Percentiles rank a stretch among this genome's conserved stretches.
Evolutionary conservation across 148 eudicot genomes (phyloP).

Genomic region (Suaeda aralocaspica): DNA sequence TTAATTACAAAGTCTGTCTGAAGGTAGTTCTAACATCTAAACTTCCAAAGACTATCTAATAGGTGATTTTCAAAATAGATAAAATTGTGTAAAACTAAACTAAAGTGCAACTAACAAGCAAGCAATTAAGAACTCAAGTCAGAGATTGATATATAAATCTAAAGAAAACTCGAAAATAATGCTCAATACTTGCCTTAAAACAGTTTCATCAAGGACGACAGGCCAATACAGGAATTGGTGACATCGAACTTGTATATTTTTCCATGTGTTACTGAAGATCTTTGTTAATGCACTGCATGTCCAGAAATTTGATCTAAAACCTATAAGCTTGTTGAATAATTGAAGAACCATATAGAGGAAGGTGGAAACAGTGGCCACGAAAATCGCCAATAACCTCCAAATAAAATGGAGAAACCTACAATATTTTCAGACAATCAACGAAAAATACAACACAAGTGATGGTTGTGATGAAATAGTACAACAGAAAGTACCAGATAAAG

Average conservation of each 20-base stretch:
- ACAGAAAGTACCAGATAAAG: slow-evolving; percentile 16
- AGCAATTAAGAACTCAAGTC: background rate
- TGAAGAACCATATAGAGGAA: slow-evolving; percentile 55
- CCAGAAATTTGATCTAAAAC: slow-evolving; percentile 38
- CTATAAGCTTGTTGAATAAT: slow-evolving; percentile 36
- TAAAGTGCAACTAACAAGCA: background rate
- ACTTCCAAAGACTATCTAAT: background rate
- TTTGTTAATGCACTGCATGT: slow-evolving; percentile 29
- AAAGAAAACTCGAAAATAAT: background rate
- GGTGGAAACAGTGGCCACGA: slow-evolving; percentile 66
- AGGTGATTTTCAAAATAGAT: background rate
- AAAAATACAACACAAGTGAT: slow-evolving; percentile 5
- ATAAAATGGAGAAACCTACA: slow-evolving; percentile 46
- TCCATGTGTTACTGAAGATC: slow-evolving; percentile 53
- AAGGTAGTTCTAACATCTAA: slow-evolving; percentile 1
- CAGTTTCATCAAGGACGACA: slow-evolving; percentile 50
- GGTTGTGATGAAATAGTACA: background rate
- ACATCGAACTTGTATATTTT: slow-evolving; percentile 56
- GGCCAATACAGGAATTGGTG: slow-evolving; percentile 89
- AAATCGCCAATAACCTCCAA: slow-evolving; percentile 50
- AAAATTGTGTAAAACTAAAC: background rate
- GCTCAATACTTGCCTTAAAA: slow-evolving; percentile 50
- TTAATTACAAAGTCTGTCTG: background rate
- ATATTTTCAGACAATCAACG: slow-evolving; percentile 26
- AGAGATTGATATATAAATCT: background rate